These are phyloP conservation scores for Entomortierella chlamydospora DNA, from an alignment of 192 early-diverging fungal species.

Conservation along the genomic window DNA sequence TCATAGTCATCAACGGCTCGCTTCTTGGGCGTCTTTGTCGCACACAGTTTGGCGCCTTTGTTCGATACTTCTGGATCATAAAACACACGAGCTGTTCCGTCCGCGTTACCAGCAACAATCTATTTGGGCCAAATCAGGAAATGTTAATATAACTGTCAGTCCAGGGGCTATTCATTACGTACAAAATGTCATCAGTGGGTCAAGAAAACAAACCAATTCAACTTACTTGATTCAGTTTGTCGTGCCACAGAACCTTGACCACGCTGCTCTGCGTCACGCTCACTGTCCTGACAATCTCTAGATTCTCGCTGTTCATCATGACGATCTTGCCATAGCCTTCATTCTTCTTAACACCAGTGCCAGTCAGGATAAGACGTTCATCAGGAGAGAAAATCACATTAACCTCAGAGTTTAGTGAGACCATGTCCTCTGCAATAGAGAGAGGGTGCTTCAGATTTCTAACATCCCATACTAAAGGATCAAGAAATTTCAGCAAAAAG, in stretches of 20 bases:
- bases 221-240: constrained; percentile 78
- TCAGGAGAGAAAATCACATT: constrained; percentile 89
- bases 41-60: constrained; percentile 80
- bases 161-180: too few species aligned
- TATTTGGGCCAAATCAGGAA: too few species aligned
- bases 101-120: constrained; percentile 81
- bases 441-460: constrained; percentile 80
- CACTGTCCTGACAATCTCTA: constrained; percentile 65
- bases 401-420: constrained; percentile 76
- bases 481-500: not conserved
- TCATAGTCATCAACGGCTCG: constrained; percentile 72
- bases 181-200: too few species aligned
- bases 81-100: constrained; percentile 79
- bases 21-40: constrained; percentile 73
- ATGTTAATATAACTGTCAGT: not conserved
- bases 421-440: constrained; percentile 62
- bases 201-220: too few species aligned
- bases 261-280: constrained; percentile 72
- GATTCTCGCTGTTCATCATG: constrained; percentile 71
- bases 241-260: constrained; percentile 86
- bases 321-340: constrained; percentile 73
- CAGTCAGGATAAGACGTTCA: constrained; percentile 79
- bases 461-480: constrained; percentile 84
- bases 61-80: constrained; percentile 77
- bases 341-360: constrained; percentile 76